Conservation (phyloP, 345 rosid species). For the Barbarea vulgaris region DNA sequence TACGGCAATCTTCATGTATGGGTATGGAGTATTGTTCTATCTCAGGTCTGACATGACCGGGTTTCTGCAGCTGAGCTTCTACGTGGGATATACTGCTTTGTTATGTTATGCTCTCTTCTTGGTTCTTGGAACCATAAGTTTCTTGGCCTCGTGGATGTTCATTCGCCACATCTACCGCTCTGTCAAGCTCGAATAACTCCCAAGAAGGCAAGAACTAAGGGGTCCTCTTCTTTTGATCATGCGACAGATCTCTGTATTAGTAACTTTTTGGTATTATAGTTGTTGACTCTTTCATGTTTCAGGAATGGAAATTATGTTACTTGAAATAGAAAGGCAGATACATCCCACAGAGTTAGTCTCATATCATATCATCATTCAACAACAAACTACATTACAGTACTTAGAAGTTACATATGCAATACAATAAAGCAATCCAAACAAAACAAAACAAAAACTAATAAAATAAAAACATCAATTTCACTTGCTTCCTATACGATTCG, state of each 20-base stretch:
- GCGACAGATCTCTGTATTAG: constrained; percentile 27
- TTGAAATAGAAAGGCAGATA: constrained; percentile 12
- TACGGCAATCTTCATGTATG: constrained; percentile 67
- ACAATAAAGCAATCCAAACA: constrained; percentile 22
- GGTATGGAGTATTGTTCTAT: constrained; percentile 66
- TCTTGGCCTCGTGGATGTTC: constrained; percentile 61
- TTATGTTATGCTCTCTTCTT: constrained; percentile 74
- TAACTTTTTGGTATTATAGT: constrained; percentile 10
- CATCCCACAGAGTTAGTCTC: constrained; percentile 17
- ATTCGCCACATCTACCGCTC: constrained; percentile 60
- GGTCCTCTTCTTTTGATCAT: neutral
- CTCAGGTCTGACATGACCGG: constrained; percentile 68
- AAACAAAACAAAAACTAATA: neutral
- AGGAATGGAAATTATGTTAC: constrained; percentile 15
- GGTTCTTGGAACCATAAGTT: constrained; percentile 69
- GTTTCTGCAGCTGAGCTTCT: constrained; percentile 66
- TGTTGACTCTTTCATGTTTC: constrained; percentile 7
- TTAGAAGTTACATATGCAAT: constrained; percentile 30
- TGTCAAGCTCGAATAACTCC: constrained; percentile 48
- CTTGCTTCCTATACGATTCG: constrained; percentile 24
- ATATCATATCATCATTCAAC: constrained; percentile 24
- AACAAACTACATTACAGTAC: constrained; percentile 30
- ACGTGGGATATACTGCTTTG: constrained; percentile 68
- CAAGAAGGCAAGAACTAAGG: neutral
- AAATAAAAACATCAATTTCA: neutral